Evolutionary conservation across 371 early-diverging fungal species (phyloP), one percentile per base, ranked within the genome.

Genomic region (Lichtheimia corymbifera): DNA sequence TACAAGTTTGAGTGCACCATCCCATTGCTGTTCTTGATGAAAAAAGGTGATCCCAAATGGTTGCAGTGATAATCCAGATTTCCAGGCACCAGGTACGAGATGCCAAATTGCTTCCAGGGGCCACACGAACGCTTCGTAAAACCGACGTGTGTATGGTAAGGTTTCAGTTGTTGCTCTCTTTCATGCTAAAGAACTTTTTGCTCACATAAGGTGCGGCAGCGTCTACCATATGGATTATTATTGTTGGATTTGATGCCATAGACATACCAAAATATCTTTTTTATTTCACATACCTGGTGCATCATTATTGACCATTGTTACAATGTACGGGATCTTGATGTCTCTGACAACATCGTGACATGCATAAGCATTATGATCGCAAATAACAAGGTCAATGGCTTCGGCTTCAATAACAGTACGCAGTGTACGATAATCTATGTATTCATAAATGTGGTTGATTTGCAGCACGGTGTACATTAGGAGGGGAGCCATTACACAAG

Each of bases 151-250:
- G 12, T 68, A 27, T 0, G 69, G 53, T 35, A 59, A 45, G 15
- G 53, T 41, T 11, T 59, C 44, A 0, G 63, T 63, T 13, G 65
- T 72, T 72, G 4, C 65, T 63, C 3, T 62, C 60, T 0, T 40
- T 41, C 27, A 47, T 30, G 2, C 30, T 41, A 11, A 59, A 20
- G 14, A 64, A 7, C 13, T 58, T 50, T 15, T 56, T 63, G 44
- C 63, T 68, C 15, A 70, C 40, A 14, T 70, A 76, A 18, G 76
- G 69, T 15, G 76, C 63, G 4, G 30, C 27, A 15, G 67, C 56
- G 49, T 72, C 52, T 52, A 27, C 1, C 17, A 3, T n/a, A 18
- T 4, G 9, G 5, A 44, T 44, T 3, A 44, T 14, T 44, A 6
- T 6, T 22, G 22, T 22, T 22, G 22, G 22, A 22, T 22, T 22